These are phyloP conservation scores for Citropsis articulata DNA, from an alignment of 345 rosid genomes.

Conservation along the genomic window DNA sequence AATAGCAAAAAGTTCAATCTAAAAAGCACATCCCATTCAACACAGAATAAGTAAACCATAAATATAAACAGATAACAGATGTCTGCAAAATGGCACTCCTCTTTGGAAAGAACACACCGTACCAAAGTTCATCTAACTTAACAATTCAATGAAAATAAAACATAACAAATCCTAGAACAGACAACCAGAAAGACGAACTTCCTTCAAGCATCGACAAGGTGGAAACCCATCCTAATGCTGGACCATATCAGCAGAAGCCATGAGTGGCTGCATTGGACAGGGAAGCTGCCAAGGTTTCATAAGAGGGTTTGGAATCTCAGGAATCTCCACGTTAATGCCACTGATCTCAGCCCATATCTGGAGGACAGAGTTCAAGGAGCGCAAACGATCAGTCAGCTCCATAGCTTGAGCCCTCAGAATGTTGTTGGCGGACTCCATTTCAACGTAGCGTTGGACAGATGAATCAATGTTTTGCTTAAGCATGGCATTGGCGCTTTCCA, in stretches of 20 bases:
- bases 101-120: neutral
- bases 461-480: slow-evolving; percentile 34
- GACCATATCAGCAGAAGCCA: slow-evolving; percentile 50
- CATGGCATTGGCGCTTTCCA: slow-evolving; percentile 49
- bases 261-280: slow-evolving; percentile 45
- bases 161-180: neutral
- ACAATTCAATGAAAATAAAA: neutral
- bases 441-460: slow-evolving; percentile 27
- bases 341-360: slow-evolving; percentile 55
- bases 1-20: neutral
- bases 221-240: slow-evolving; percentile 30
- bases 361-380: slow-evolving; percentile 56
- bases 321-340: slow-evolving; percentile 59
- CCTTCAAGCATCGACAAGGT: neutral
- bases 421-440: slow-evolving; percentile 61
- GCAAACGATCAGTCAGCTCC: slow-evolving; percentile 66
- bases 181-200: neutral
- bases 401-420: slow-evolving; percentile 62
- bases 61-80: neutral
- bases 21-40: neutral
- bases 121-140: neutral
- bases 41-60: neutral
- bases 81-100: neutral
- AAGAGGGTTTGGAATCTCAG: slow-evolving; percentile 61
- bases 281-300: slow-evolving; percentile 66